phyloP scores from a whole-genome alignment of 1,284 basidiomycete genomes.

The Xerocomus minutiporus region DNA sequence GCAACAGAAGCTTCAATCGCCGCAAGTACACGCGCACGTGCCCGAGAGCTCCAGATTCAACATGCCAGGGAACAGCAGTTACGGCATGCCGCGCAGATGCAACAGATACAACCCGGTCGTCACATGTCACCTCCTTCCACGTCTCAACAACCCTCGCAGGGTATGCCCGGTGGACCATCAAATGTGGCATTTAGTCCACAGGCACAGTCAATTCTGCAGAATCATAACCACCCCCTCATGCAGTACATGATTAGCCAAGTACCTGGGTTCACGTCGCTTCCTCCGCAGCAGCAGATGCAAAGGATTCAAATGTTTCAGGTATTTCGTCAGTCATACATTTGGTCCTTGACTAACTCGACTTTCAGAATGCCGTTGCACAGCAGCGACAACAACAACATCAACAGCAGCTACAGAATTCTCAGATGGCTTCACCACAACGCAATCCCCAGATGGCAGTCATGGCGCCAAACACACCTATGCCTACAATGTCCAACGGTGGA shows the following conservation, averaged over 20 bases:
- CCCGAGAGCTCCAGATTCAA: constrained; percentile 45
- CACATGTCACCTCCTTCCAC: constrained; percentile 44
- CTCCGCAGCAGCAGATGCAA: constrained; percentile 53
- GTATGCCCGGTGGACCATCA: constrained; percentile 14
- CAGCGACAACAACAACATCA: constrained; percentile 19
- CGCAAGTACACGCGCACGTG: constrained; percentile 37
- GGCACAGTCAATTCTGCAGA: constrained; percentile 49
- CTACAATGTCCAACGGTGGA: constrained; percentile 24
- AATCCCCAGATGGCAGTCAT: constrained; percentile 30
- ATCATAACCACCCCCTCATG: constrained; percentile 53
- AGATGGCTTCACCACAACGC: constrained; percentile 20
- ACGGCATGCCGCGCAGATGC: constrained; percentile 32
- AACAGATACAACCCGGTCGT: constrained; percentile 31
- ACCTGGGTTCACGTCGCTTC: constrained; percentile 51
- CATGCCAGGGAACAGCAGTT: constrained; percentile 37
- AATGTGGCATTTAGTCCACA: constrained; percentile 17
- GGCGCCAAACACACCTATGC: constrained; percentile 20
- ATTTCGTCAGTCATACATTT: constrained; percentile 14
- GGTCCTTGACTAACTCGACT: constrained; percentile 10
- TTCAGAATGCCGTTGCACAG: constrained; percentile 19
- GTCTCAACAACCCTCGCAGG: constrained; percentile 25
- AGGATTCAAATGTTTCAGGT: constrained; percentile 54
- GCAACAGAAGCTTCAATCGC: constrained; percentile 34
- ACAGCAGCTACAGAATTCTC: constrained; percentile 25
- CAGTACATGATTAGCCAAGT: constrained; percentile 48